Base-by-base conservation (phyloP, 163 green algal genomes). In the Scenedesmus sp. region DNA sequence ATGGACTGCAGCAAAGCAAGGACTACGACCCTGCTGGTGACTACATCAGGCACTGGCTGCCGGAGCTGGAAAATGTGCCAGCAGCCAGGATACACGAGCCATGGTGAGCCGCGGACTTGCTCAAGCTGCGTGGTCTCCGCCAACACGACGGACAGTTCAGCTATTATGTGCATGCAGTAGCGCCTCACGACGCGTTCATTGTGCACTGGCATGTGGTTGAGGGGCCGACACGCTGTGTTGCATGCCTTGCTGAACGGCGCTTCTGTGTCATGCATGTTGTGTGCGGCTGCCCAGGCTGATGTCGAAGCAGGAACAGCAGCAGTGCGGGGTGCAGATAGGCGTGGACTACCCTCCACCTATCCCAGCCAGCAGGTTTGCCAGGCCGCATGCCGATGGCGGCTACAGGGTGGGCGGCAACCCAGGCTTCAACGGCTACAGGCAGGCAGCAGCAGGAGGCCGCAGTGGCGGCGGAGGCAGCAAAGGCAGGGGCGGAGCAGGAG, bases 31-130 rank as follows among this genome's bases (percentile, higher is more conserved):
- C 93, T 26, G 44, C 96, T 0, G 98, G 98, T 1, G 94, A 97
- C 18, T 99, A 99, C 94, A 94, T 99, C 30, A 91, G 94, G 6
- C 93, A 95, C 37, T 99, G 98, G 98, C 80, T 98, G 20, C 98
- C 98, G 12, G 98, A 99, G 95, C 94, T 99, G 43, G 81, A 73
- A 2, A 94, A 95, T 2, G 95, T 99, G 72, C 95, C 97, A 0
- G 51, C 92, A 0, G 46, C 81, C 35, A 82, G 92, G 30, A 95
- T 98, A n/a, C 96, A 99, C 86, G 96, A 98, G 93, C 98, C 98
- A 16, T 98, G 94, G 94, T 56, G 95, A 98, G 91, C 3, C 59
- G 42, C 81, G 26, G 35, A 49, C 33, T 16, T 73, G 51, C 46
- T 70, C 0, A 83, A 12, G 20, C 30, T 56, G 79, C 81, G 1